These are phyloP conservation scores for Xylariaceae sp. DNA, from an alignment of 2,329 filamentous ascomycete species.

Conservation along the genomic window DNA sequence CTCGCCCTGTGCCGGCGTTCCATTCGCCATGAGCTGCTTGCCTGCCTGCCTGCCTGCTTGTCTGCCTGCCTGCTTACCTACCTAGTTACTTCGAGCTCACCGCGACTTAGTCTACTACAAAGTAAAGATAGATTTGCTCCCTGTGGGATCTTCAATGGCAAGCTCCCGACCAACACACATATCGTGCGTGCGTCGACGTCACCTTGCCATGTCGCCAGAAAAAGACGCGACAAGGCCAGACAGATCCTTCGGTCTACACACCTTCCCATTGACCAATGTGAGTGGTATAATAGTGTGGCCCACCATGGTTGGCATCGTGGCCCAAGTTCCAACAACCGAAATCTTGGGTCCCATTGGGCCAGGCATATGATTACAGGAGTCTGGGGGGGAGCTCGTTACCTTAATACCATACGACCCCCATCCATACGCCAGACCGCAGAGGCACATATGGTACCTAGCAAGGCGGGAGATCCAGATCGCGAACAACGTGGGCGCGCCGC, in stretches of 20 bases:
- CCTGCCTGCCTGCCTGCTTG: neutral
- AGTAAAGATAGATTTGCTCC: neutral
- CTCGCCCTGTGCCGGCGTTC: slow-evolving; percentile 1
- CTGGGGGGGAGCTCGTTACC: slow-evolving; percentile 5
- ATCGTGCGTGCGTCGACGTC: slow-evolving; percentile 7
- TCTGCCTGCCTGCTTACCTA: neutral
- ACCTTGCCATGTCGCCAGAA: slow-evolving; percentile 2
- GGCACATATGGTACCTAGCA: neutral
- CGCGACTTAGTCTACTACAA: slow-evolving; percentile 10
- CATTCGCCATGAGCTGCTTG: too few species aligned
- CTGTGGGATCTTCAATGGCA: neutral
- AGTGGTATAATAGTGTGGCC: neutral
- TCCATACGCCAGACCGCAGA: neutral
- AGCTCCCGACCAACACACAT: neutral
- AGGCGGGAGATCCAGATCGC: neutral
- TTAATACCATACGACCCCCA: slow-evolving; percentile 1
- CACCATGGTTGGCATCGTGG: slow-evolving; percentile 1
- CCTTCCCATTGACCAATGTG: neutral
- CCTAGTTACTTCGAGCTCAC: slow-evolving; percentile 2
- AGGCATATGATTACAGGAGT: slow-evolving; percentile 17
- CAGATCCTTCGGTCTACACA: slow-evolving; percentile 11
- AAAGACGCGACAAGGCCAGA: slow-evolving; percentile 12
- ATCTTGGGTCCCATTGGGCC: slow-evolving; percentile 7
- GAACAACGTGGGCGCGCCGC: neutral
- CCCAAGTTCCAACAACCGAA: slow-evolving; percentile 9